Evolutionary conservation across 331 rosid genomes (phyloP).

Genomic region (Pyracantha coccinea): DNA sequence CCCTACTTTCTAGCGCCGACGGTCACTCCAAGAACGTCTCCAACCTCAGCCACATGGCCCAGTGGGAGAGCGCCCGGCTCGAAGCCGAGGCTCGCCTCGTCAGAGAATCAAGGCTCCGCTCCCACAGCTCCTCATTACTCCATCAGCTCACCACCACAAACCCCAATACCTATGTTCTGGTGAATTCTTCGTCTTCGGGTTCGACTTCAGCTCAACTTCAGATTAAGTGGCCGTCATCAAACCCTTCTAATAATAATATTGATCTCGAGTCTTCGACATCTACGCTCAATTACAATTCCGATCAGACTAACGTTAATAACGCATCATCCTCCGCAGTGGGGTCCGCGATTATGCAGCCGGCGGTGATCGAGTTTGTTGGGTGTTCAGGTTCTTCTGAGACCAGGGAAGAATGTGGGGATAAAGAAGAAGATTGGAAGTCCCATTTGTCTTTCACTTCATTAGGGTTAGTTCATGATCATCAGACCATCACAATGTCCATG

Average conservation of each 20-base stretch:
- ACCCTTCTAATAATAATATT: neutral
- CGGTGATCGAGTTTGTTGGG: constrained; percentile 77
- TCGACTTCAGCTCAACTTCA: neutral
- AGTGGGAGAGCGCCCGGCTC: constrained; percentile 98
- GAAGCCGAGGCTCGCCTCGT: constrained; percentile 98
- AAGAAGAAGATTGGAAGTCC: constrained; percentile 53
- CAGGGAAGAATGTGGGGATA: constrained; percentile 50
- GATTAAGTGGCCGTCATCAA: neutral
- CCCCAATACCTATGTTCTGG: neutral
- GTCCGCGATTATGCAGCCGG: constrained; percentile 17
- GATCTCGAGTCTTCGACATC: constrained; percentile 87
- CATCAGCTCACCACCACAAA: constrained; percentile 25
- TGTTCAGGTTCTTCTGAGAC: constrained; percentile 43
- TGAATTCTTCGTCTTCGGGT: neutral
- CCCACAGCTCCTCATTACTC: constrained; percentile 30
- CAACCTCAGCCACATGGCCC: constrained; percentile 96
- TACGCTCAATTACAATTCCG: constrained; percentile 51
- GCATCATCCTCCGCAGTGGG: neutral
- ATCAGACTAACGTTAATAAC: neutral
- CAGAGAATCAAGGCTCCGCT: constrained; percentile 74
- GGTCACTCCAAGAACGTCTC: constrained; percentile 85
- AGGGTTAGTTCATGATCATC: constrained; percentile 27
- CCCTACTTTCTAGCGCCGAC: constrained; percentile 48
- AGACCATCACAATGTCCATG: constrained; percentile 35
- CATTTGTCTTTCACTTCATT: constrained; percentile 42